These are phyloP conservation scores for Verticillium klebahnii DNA, from an alignment of 2,329 filamentous ascomycete species.

Conservation along the genomic window DNA sequence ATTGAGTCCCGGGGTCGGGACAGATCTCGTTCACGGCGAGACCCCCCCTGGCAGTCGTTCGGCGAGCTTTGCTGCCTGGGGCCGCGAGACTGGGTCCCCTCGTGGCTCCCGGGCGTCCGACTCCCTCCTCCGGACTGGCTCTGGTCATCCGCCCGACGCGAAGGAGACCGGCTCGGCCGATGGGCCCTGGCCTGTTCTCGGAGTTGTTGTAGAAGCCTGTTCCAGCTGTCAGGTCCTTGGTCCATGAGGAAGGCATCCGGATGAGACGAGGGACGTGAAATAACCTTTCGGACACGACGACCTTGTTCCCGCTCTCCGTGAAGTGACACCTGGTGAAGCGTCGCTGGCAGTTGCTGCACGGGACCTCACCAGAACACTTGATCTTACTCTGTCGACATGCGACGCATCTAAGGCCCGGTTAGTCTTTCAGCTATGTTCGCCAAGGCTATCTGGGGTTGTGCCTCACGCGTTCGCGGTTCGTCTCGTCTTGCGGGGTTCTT, in stretches of 20 bases:
- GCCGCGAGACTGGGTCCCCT: too few relatives aligned
- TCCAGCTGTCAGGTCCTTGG: neutral
- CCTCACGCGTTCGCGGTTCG: conserved; percentile 2
- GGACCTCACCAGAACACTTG: conserved; percentile 26
- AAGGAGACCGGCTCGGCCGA: neutral
- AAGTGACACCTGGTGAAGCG: conserved; percentile 26
- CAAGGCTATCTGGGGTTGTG: neutral
- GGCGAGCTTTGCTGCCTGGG: neutral
- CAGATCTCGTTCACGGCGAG: neutral
- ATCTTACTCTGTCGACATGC: conserved; percentile 28
- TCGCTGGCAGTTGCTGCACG: conserved; percentile 26
- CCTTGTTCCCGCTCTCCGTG: conserved; percentile 14
- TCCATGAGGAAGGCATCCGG: neutral
- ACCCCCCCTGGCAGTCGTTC: neutral
- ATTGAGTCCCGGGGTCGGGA: neutral
- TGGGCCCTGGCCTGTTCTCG: conserved; percentile 7
- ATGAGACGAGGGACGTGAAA: neutral
- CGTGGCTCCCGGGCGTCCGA: neutral
- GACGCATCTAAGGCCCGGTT: conserved; percentile 3
- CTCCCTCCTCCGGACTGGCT: neutral
- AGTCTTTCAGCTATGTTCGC: neutral
- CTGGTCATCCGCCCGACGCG: neutral
- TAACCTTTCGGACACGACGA: conserved; percentile 10
- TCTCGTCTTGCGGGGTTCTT: neutral
- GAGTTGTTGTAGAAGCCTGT: conserved; percentile 3